These are phyloP conservation scores for Hevea brasiliensis DNA, from an alignment of 345 rosid species.

Conservation along the genomic window DNA sequence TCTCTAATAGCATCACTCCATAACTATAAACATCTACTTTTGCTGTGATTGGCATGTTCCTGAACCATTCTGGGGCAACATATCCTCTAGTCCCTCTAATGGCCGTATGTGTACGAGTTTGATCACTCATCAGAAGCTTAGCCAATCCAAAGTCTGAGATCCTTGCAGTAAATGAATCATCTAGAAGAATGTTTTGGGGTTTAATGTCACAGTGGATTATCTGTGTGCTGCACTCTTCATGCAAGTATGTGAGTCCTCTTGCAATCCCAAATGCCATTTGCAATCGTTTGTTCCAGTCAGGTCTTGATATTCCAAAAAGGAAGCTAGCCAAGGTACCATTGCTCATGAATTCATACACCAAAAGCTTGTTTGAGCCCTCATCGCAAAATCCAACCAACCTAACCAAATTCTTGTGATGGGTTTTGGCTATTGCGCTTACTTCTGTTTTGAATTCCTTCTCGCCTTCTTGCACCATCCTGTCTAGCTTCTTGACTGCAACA, in stretches of 20 bases:
- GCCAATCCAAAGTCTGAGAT: constrained; percentile 20
- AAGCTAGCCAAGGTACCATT: constrained; percentile 15
- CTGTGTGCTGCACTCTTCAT: constrained; percentile 14
- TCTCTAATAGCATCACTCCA: constrained; percentile 29
- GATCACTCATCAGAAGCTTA: constrained; percentile 13
- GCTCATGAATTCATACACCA: constrained; percentile 20
- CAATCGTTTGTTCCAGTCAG: constrained; percentile 9
- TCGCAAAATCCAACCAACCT: constrained; percentile 11
- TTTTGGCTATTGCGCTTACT: not conserved
- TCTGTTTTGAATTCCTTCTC: constrained; percentile 16
- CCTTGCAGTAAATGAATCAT: constrained; percentile 8
- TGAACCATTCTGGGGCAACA: constrained; percentile 24
- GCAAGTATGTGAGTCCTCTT: constrained; percentile 12
- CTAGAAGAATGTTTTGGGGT: constrained; percentile 15
- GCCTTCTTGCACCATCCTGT: constrained; percentile 11
- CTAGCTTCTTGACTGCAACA: constrained; percentile 20
- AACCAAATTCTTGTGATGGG: constrained; percentile 15
- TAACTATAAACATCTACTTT: constrained; percentile 32
- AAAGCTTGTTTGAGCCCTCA: constrained; percentile 2
- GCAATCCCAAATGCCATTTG: constrained; percentile 18
- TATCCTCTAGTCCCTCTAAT: constrained; percentile 21
- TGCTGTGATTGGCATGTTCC: constrained; percentile 4
- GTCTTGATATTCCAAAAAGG: constrained; percentile 14
- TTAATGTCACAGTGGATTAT: constrained; percentile 19
- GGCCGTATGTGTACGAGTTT: constrained; percentile 8